Percentiles rank a stretch among this genome's conserved stretches.
These are phyloP conservation scores for Acorus calamus DNA, from an alignment of 106 monocot genomes.

Conservation along the genomic window DNA sequence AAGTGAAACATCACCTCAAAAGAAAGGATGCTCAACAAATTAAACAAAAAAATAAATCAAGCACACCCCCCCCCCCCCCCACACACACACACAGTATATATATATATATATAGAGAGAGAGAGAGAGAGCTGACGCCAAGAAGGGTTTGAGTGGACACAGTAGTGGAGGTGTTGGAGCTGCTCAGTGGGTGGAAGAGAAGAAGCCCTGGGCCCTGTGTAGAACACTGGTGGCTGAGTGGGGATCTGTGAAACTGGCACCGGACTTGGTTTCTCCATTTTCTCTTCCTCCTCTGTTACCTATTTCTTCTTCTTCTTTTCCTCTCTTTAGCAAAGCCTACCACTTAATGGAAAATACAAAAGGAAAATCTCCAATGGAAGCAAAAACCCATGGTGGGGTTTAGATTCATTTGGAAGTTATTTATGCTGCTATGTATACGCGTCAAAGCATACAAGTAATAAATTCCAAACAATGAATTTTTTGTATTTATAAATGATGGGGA, in stretches of 20 bases:
- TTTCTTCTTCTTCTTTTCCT: not conserved
- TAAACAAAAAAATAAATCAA: no score
- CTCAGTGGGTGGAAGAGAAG: slow-evolving; percentile 27
- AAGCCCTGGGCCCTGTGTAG: not conserved
- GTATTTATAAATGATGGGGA: no score
- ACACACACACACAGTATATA: not conserved
- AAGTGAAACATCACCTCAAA: slow-evolving; percentile 1
- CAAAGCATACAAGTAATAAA: no score
- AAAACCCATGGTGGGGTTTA: no score
- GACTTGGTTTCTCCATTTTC: slow-evolving; percentile 18
- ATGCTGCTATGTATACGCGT: no score
- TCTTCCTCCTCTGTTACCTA: not conserved
- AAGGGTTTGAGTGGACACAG: slow-evolving; percentile 85
- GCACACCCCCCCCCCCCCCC: no score
- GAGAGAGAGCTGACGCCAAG: slow-evolving; percentile 46
- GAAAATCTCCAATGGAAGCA: no score
- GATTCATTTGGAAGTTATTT: no score
- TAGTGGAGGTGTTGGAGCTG: slow-evolving; percentile 67
- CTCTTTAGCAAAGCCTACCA: not conserved
- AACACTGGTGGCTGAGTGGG: no score
- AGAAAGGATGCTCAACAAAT: not conserved
- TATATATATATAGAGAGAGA: not conserved
- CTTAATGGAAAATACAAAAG: no score
- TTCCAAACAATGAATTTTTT: no score
- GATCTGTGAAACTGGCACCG: not conserved